Base-by-base conservation (phyloP, 257 asterid species). In the Misopates orontium region DNA sequence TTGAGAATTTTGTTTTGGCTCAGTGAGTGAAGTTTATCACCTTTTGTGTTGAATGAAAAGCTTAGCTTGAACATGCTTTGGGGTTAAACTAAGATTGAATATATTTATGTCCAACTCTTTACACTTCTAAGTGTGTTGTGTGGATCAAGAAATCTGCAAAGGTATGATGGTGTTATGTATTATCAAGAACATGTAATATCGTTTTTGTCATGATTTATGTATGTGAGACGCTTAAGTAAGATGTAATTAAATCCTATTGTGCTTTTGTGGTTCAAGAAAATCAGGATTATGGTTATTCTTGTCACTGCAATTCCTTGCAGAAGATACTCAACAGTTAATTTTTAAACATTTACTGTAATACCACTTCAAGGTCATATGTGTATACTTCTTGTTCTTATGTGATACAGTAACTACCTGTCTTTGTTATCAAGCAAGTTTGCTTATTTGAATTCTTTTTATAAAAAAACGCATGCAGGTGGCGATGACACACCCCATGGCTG, bases 401-500 rank as follows among this genome's bases (percentile, higher is more conserved):
- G 39, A 51, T 64, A 47, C 22, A n/a, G n/a, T 42, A 49, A 56
- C 32, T 17, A 36, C 47, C 44, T 15, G 45, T 67, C 52, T 70
- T 15, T n/a, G 36, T 55, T 24, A 9, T n/a, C n/a, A n/a, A n/a
- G n/a, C n/a, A n/a, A 28, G 36, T 28, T 28, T 28, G 36, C 36
- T 28, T 28, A 28, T 28, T 28, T 28, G 3, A 2, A 7, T 28
- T 28, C 7, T 28, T 28, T 28, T 28, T 7, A 3, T 28, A 2
- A 21, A 28, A 44, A 45, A 64, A 42, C 22, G 17, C 64, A 51
- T 73, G 78, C 92, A 91, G 98, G 98, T 91, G 67, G 94, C 98
- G 50, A 86, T 91, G 98, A 85, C 94, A 62, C 96, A 87, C 82
- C 96, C 98, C 42, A 76, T 78, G 87, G 95, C 94, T 79, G 98